Conservation (phyloP, 257 asterid species). For the Schizonepeta tenuifolia region DNA sequence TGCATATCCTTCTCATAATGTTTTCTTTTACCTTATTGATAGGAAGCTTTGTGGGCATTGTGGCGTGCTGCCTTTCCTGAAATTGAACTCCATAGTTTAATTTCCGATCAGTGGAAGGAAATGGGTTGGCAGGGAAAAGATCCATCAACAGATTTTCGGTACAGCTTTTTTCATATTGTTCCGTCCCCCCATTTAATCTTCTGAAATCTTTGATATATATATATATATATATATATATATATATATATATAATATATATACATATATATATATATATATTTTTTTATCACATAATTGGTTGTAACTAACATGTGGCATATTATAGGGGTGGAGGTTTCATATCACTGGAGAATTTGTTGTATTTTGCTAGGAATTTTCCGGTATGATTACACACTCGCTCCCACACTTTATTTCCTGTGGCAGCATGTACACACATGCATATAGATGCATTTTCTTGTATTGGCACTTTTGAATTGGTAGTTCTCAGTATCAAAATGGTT, state of each 20-base stretch:
- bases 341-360: slow-evolving; percentile 92
- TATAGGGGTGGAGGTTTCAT: slow-evolving; percentile 97
- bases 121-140: slow-evolving; percentile 99
- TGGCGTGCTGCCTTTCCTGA: slow-evolving; percentile 94
- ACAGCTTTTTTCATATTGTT: slow-evolving; percentile 27
- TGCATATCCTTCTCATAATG: slow-evolving; percentile 28
- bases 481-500: background rate
- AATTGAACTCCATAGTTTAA: slow-evolving; percentile 69
- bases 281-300: slow-evolving; percentile 16
- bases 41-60: slow-evolving; percentile 80
- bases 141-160: slow-evolving; percentile 99
- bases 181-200: background rate
- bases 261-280: no score
- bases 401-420: slow-evolving; percentile 20
- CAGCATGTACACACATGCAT: slow-evolving; percentile 9
- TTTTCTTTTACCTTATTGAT: slow-evolving; percentile 27
- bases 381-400: slow-evolving; percentile 51
- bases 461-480: background rate
- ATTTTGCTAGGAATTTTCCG: slow-evolving; percentile 83
- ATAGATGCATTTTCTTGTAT: slow-evolving; percentile 3
- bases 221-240: no score
- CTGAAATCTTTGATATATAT: slow-evolving; percentile 9
- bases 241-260: no score
- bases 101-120: slow-evolving; percentile 99
- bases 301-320: slow-evolving; percentile 25